phyloP scores from a whole-genome alignment of 2,329 filamentous ascomycete genomes.

The Colletotrichum paranaense region DNA sequence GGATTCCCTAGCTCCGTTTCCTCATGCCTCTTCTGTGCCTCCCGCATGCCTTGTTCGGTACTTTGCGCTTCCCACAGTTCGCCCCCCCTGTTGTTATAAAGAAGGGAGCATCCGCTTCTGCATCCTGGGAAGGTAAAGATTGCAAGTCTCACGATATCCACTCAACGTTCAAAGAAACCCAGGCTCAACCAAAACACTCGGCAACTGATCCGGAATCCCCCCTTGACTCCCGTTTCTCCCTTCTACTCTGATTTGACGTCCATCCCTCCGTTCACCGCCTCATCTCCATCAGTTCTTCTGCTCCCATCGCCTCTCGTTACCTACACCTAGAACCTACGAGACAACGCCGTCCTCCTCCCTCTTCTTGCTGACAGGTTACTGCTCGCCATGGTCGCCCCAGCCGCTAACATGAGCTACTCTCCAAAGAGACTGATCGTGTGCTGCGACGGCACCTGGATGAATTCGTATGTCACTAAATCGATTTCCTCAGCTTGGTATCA shows the following conservation, averaged over 20 bases:
- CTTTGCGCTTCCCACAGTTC: neutral
- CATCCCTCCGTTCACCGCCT: neutral
- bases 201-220: neutral
- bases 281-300: neutral
- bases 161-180: neutral
- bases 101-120: slow-evolving; percentile 14
- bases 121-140: neutral
- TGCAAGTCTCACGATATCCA: neutral
- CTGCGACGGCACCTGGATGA: slow-evolving; percentile 67
- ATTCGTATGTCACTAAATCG: slow-evolving; percentile 45
- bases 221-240: neutral
- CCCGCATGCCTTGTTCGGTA: neutral
- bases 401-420: slow-evolving; percentile 14
- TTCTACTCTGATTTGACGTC: neutral
- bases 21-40: slow-evolving; percentile 2
- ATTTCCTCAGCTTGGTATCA: no score
- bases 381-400: slow-evolving; percentile 4
- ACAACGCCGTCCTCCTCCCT: neutral
- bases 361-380: neutral
- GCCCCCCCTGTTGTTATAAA: slow-evolving; percentile 25
- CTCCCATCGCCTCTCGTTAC: neutral
- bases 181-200: neutral
- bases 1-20: neutral
- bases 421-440: slow-evolving; percentile 62
- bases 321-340: neutral